Conservation (phyloP, 179 eudicot species). For the Actinidia arguta region DNA sequence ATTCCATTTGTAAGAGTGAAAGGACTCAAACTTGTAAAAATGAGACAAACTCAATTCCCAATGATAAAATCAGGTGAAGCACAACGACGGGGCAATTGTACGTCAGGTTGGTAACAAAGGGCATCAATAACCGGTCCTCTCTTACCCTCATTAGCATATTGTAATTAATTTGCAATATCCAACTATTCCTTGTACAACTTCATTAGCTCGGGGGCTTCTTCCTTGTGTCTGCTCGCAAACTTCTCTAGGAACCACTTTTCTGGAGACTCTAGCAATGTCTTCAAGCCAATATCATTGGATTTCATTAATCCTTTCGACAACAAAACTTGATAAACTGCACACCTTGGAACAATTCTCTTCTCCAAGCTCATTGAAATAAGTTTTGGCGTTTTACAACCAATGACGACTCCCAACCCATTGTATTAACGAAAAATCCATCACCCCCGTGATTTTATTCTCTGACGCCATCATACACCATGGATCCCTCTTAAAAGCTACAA, state of each 20-base stretch:
- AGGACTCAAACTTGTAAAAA: background rate
- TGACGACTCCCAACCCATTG: slow-evolving; percentile 23
- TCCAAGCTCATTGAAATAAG: slow-evolving; percentile 26
- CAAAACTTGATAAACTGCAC: slow-evolving; percentile 12
- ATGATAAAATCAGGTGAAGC: background rate
- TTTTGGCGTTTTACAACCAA: background rate
- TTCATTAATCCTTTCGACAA: background rate
- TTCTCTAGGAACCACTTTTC: background rate
- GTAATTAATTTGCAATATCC: background rate
- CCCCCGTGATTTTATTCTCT: slow-evolving; percentile 27
- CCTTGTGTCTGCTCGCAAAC: background rate
- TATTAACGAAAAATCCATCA: slow-evolving; percentile 37
- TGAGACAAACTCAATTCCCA: background rate
- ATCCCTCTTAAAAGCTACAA: slow-evolving; percentile 26
- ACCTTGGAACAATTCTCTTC: slow-evolving; percentile 32
- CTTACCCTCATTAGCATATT: background rate
- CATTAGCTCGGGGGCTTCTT: background rate
- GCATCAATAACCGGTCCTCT: too few relatives aligned
- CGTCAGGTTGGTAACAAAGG: background rate
- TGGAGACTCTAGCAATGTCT: background rate
- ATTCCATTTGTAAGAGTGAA: background rate
- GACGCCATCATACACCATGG: slow-evolving; percentile 41
- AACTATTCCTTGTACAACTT: background rate
- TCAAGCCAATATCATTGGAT: background rate
- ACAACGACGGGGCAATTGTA: background rate